Evolutionary conservation across 2,329 filamentous ascomycete genomes (phyloP).

Genomic region (Fusarium verrucosum): DNA sequence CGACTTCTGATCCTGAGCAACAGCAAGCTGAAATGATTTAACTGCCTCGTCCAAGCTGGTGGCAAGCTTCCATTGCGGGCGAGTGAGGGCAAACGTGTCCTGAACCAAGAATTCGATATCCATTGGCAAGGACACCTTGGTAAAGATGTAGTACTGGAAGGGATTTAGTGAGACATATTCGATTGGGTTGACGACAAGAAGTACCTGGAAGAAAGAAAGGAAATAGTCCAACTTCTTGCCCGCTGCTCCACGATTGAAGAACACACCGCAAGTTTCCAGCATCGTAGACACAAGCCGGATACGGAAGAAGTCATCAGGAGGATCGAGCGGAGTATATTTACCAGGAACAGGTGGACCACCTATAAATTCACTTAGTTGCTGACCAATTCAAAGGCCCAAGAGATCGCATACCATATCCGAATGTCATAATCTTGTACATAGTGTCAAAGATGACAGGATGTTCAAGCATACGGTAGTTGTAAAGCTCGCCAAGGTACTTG

Average conservation of each 20-base stretch:
- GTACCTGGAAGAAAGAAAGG: slow-evolving; percentile 88
- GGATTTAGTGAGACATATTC: slow-evolving; percentile 12
- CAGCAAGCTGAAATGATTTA: slow-evolving; percentile 84
- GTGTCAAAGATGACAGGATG: slow-evolving; percentile 95
- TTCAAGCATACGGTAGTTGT: slow-evolving; percentile 97
- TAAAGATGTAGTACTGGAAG: slow-evolving; percentile 85
- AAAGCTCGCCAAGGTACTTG: slow-evolving; percentile 95
- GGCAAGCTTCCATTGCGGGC: slow-evolving; percentile 92
- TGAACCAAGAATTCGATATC: slow-evolving; percentile 97
- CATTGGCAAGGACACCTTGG: slow-evolving; percentile 90
- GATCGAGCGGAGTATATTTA: slow-evolving; percentile 78
- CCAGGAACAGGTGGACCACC: slow-evolving; percentile 84
- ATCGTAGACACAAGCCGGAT: slow-evolving; percentile 90
- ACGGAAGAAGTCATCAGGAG: slow-evolving; percentile 94
- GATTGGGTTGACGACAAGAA: neutral
- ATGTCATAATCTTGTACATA: slow-evolving; percentile 92
- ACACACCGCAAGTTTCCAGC: slow-evolving; percentile 94
- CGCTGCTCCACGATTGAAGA: slow-evolving; percentile 90
- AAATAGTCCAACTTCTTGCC: slow-evolving; percentile 99
- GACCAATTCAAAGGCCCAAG: neutral
- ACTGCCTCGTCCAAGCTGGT: slow-evolving; percentile 83
- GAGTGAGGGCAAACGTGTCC: slow-evolving; percentile 84
- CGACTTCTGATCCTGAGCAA: slow-evolving; percentile 87
- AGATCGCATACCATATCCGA: slow-evolving; percentile 75
- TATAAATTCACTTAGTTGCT: slow-evolving; percentile 43